Conservation (phyloP, 257 asterid species). For the Perilla frutescens region DNA sequence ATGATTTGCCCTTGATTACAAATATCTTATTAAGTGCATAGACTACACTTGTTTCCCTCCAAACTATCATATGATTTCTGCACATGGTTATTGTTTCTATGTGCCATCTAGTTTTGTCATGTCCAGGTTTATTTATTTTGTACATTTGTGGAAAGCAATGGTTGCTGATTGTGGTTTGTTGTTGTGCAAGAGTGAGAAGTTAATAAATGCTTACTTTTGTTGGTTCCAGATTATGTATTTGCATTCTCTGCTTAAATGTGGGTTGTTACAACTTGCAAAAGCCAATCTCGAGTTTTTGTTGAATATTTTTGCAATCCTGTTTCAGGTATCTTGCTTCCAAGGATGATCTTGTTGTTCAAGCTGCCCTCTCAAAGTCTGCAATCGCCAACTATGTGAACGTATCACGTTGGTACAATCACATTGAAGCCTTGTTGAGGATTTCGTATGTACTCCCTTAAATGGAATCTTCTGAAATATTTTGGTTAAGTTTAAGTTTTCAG, state of each 20-base stretch:
- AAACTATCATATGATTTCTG: background rate
- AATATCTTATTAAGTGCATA: background rate
- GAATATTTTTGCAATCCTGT: background rate
- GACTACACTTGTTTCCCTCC: no score
- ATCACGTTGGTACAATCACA: conserved; percentile 67
- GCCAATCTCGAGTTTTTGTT: background rate
- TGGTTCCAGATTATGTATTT: background rate
- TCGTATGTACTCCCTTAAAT: conserved; percentile 42
- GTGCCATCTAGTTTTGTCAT: no score
- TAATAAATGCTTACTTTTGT: no score
- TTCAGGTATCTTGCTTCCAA: conserved; percentile 85
- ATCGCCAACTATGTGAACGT: conserved; percentile 59
- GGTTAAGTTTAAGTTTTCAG: background rate
- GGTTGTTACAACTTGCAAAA: background rate
- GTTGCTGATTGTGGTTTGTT: background rate
- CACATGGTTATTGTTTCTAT: background rate
- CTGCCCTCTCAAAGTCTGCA: conserved; percentile 62
- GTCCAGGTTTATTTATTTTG: no score
- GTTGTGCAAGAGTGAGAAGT: background rate
- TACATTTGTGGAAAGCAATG: background rate
- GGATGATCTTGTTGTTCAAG: conserved; percentile 72
- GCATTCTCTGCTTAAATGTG: background rate
- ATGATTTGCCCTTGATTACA: no score
- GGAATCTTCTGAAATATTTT: background rate
- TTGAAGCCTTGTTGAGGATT: conserved; percentile 64